Conservation (phyloP, 768 basidiomycete species). For the Amanita jacksonii region DNA sequence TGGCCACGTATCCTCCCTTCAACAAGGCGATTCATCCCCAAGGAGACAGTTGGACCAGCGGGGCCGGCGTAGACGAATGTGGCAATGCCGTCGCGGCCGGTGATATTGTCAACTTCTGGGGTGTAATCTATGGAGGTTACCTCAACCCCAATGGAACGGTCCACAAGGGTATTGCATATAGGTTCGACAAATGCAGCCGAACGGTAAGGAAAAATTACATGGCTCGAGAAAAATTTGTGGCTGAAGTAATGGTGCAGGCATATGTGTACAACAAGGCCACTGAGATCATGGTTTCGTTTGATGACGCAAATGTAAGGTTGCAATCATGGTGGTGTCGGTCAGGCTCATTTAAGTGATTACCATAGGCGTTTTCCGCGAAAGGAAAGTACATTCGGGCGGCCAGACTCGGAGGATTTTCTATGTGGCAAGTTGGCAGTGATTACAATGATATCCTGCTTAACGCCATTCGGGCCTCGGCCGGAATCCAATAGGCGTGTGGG, state of each 20-base stretch:
- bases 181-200: constrained; percentile 59
- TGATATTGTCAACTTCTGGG: constrained; percentile 58
- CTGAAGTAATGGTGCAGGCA: constrained; percentile 19
- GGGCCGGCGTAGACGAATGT: constrained; percentile 44
- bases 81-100: constrained; percentile 40
- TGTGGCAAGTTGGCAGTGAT: constrained; percentile 71
- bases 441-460: constrained; percentile 35
- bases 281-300: constrained; percentile 41
- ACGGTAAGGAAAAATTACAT: constrained; percentile 39
- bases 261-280: constrained; percentile 33
- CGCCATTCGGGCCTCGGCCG: constrained; percentile 27
- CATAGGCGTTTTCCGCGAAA: constrained; percentile 38
- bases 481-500: too few species aligned
- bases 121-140: constrained; percentile 47
- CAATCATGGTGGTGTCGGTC: not conserved
- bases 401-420: constrained; percentile 52
- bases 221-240: not conserved
- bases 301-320: constrained; percentile 29
- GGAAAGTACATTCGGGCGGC: constrained; percentile 44
- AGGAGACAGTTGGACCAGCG: constrained; percentile 59
- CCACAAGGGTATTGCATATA: constrained; percentile 38
- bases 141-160: constrained; percentile 38
- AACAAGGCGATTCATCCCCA: constrained; percentile 35
- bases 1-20: constrained; percentile 47
- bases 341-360: not conserved